These are phyloP conservation scores for Glycine soja DNA, from an alignment of 306 rosid species.

Conservation along the genomic window DNA sequence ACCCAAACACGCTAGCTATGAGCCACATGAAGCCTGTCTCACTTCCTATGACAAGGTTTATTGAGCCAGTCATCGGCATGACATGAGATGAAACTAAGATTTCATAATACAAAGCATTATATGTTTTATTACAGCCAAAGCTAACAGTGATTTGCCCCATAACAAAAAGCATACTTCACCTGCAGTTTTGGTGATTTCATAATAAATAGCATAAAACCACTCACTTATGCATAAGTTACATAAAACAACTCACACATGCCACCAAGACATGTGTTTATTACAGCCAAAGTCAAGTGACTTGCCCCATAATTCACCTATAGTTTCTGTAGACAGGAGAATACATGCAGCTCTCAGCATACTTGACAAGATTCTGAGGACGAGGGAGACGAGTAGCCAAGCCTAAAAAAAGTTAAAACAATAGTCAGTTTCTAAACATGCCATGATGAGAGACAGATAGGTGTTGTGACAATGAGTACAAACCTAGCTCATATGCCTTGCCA, in stretches of 20 bases:
- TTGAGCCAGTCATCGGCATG: too few species aligned
- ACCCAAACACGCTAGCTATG: too few species aligned
- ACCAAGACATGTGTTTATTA: conserved; percentile 17
- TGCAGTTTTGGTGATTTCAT: too few species aligned
- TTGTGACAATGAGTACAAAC: conserved; percentile 48
- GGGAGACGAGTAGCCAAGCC: conserved; percentile 84
- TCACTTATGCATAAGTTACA: background rate
- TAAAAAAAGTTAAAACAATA: conserved; percentile 26
- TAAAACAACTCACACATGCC: conserved; percentile 30
- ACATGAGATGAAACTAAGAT: background rate
- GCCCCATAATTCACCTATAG: conserved; percentile 55
- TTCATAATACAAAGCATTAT: background rate
- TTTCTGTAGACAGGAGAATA: conserved; percentile 69
- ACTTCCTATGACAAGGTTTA: too few species aligned
- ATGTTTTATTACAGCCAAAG: background rate
- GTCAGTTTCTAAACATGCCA: background rate
- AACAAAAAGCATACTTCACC: background rate
- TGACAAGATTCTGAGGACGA: conserved; percentile 74
- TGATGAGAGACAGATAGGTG: background rate
- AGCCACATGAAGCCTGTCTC: too few species aligned
- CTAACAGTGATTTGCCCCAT: background rate
- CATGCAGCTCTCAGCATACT: conserved; percentile 87
- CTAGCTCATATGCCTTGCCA: conserved; percentile 88
- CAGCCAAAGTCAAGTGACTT: background rate
- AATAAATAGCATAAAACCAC: background rate